Conservation (phyloP, 1,284 basidiomycete genomes). For the Papiliotrema fonsecae region DNA sequence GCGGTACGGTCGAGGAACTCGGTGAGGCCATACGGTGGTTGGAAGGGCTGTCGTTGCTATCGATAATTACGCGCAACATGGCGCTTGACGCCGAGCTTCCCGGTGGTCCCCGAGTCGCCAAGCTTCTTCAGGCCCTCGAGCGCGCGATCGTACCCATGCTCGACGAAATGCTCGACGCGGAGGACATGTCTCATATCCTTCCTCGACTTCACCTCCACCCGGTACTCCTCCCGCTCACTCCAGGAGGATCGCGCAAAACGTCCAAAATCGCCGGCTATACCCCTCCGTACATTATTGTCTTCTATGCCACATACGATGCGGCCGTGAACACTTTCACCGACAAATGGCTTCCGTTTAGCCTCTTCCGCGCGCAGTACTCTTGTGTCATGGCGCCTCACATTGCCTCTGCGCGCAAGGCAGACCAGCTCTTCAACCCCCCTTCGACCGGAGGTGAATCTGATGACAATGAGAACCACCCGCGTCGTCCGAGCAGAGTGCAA, state of each 20-base stretch:
- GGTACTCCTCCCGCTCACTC: slow-evolving; percentile 38
- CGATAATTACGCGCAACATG: slow-evolving; percentile 42
- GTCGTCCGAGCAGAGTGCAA: slow-evolving; percentile 44
- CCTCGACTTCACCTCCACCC: slow-evolving; percentile 42
- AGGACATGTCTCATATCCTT: slow-evolving; percentile 42
- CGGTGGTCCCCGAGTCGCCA: slow-evolving; percentile 26
- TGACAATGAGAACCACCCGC: too few species aligned
- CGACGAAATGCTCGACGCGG: slow-evolving; percentile 39
- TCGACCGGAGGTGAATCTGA: too few species aligned
- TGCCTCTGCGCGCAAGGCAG: slow-evolving; percentile 3
- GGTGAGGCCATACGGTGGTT: slow-evolving; percentile 43
- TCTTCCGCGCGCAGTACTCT: slow-evolving; percentile 48
- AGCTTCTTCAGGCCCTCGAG: slow-evolving; percentile 35
- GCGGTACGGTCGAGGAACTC: slow-evolving; percentile 45
- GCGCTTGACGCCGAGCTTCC: slow-evolving; percentile 8
- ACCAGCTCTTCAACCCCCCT: background rate
- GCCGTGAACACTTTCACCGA: slow-evolving; percentile 46
- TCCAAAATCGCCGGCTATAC: slow-evolving; percentile 21
- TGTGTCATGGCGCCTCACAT: slow-evolving; percentile 45
- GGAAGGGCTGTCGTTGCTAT: slow-evolving; percentile 44
- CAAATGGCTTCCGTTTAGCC: slow-evolving; percentile 49
- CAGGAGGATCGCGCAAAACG: slow-evolving; percentile 17
- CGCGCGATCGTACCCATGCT: slow-evolving; percentile 44
- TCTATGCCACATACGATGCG: slow-evolving; percentile 49
- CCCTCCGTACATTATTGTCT: slow-evolving; percentile 47